A percentile compares a stretch with the other conserved stretches of the same genome.
Evolutionary conservation across 108 stramenopile genomes (phyloP).

Genomic region (Nannochloropsis gaditana): DNA sequence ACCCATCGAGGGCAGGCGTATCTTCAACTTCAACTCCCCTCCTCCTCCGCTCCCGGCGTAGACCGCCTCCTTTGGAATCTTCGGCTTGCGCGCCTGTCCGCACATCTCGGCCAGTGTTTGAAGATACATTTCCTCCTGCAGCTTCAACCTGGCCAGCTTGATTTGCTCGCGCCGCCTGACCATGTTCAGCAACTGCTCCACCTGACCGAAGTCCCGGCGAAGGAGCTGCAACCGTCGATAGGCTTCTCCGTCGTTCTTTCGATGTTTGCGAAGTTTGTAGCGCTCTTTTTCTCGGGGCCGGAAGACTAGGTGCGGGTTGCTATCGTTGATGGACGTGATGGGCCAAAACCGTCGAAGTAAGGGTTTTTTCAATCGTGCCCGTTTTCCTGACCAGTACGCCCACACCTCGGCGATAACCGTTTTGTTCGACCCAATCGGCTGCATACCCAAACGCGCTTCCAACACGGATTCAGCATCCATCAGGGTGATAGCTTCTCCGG

Average conservation of each 20-base stretch:
- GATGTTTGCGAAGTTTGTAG: slow-evolving; percentile 82
- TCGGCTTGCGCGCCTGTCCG: slow-evolving; percentile 3
- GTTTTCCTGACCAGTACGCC: slow-evolving; percentile 78
- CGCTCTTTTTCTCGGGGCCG: slow-evolving; percentile 91
- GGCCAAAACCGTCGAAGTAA: slow-evolving; percentile 84
- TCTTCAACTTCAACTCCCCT: slow-evolving; percentile 7
- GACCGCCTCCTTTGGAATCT: neutral
- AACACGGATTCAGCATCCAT: neutral
- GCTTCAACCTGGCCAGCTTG: slow-evolving; percentile 9
- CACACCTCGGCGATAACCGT: slow-evolving; percentile 39
- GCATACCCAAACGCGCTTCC: slow-evolving; percentile 11
- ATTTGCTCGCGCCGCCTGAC: slow-evolving; percentile 10
- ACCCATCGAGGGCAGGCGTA: neutral
- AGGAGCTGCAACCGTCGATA: slow-evolving; percentile 3
- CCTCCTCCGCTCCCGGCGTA: neutral
- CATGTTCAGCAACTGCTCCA: slow-evolving; percentile 3
- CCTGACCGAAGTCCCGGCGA: neutral
- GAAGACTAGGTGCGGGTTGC: slow-evolving; percentile 88
- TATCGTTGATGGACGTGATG: slow-evolving; percentile 71
- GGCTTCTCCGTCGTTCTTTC: slow-evolving; percentile 71
- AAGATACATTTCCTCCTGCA: slow-evolving; percentile 10
- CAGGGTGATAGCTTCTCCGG: neutral
- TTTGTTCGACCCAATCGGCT: neutral
- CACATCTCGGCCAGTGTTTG: slow-evolving; percentile 10
- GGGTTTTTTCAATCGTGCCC: slow-evolving; percentile 74